Base-by-base conservation (phyloP, 129 eudicot species). In the Arctium minus region DNA sequence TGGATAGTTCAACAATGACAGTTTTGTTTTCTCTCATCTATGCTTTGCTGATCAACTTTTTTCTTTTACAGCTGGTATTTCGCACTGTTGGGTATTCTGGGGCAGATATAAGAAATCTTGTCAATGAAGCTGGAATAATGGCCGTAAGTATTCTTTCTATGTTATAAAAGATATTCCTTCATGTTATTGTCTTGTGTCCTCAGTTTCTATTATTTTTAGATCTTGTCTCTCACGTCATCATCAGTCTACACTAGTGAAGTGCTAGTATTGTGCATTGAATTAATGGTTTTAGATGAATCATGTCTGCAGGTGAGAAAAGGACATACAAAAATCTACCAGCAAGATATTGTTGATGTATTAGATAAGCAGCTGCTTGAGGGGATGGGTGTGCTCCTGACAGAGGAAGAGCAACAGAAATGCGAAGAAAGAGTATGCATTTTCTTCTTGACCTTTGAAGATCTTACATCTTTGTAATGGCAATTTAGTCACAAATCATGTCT, bases 1-100 rank as follows among this genome's bases (percentile, higher is more conserved):
- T 50, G 62, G 62, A 50, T 56, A 15, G 65, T 56, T 56, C 65
- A 56, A 56, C 65, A 17, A 13, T 56, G 65, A 56, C 22, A 15
- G 17, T 2, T 77, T 32, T 37, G 70, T 53, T 33, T 35, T 35
- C 67, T 35, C 44, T 18, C 30, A 64, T 42, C 53, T 53, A 71
- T 48, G 46, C 76, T 84, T 64, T 53, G 79, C 31, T 68, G 53
- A 29, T 68, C n/a, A 42, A 11, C 53, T 79, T 82, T 79, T 29
- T 46, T 46, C 69, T 50, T 39, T 69, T 83, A 68, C 92, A 96
- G 99, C 91, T 96, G 76, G 99, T 96, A 70, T 93, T 92, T 62
- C 99, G 99, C 84, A 96, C 99, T 42, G 99, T 91, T 74, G 97
- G 99, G 64, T 96, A 91, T 83, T 96, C 97, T 27, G 99, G 99